These are phyloP conservation scores for Thalassiosira livingstoniorum DNA, from an alignment of 352 stramenopile genomes.

Conservation along the genomic window DNA sequence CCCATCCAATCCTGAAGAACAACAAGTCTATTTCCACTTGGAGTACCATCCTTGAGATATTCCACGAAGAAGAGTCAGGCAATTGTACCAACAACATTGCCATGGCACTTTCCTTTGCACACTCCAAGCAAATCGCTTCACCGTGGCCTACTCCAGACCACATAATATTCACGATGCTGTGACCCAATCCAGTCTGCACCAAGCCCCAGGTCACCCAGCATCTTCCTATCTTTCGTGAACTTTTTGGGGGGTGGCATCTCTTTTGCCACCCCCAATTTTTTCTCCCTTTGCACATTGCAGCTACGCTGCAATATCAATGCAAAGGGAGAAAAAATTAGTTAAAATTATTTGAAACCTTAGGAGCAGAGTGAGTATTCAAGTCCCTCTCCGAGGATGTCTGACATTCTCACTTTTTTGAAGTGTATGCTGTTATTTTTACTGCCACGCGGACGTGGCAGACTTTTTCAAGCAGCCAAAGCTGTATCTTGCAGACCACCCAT, in stretches of 20 bases:
- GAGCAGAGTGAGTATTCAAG: too few relatives aligned
- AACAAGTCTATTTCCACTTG: slow-evolving; percentile 11
- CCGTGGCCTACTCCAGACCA: slow-evolving; percentile 22
- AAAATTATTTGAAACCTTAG: slow-evolving; percentile 4
- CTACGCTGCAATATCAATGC: too few relatives aligned
- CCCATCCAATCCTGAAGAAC: background rate
- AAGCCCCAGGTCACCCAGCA: background rate
- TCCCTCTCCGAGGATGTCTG: too few relatives aligned
- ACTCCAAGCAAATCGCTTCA: background rate
- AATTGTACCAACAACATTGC: slow-evolving; percentile 10
- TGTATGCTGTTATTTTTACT: too few relatives aligned
- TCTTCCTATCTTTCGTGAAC: background rate
- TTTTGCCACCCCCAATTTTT: slow-evolving; percentile 19
- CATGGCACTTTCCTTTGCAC: background rate
- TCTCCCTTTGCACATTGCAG: slow-evolving; percentile 14
- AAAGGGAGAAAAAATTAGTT: too few relatives aligned
- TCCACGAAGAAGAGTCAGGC: slow-evolving; percentile 1
- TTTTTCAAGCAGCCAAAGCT: too few relatives aligned
- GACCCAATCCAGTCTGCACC: slow-evolving; percentile 14
- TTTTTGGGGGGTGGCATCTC: background rate
- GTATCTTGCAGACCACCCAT: too few relatives aligned
- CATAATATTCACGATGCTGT: slow-evolving; percentile 2
- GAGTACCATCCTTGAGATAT: slow-evolving; percentile 19
- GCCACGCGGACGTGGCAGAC: too few relatives aligned
- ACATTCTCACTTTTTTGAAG: too few relatives aligned